A percentile compares a stretch with the other conserved stretches of the same genome.
phyloP scores from a whole-genome alignment of 2,329 filamentous ascomycete species.

The Apiospora arundinis region DNA sequence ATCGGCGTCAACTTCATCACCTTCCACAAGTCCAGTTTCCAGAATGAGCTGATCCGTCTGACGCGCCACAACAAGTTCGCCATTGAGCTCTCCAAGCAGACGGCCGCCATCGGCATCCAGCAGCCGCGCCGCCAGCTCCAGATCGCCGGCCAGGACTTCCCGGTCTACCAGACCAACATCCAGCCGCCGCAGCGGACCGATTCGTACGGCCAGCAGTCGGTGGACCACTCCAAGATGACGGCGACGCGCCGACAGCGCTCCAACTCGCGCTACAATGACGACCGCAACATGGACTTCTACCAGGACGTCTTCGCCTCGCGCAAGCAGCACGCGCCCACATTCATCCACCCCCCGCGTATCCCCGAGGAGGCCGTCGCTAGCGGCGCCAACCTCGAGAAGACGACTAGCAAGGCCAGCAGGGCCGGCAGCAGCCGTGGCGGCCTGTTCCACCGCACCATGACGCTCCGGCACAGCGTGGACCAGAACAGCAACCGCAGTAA shows the following conservation, averaged over 20 bases:
- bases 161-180: slow-evolving; percentile 60
- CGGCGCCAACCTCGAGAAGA: slow-evolving; percentile 34
- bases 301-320: slow-evolving; percentile 54
- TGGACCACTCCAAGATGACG: slow-evolving; percentile 35
- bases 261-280: slow-evolving; percentile 32
- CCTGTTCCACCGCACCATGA: slow-evolving; percentile 18
- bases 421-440: slow-evolving; percentile 6
- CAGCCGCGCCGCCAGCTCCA: slow-evolving; percentile 77
- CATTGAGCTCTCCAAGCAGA: slow-evolving; percentile 85
- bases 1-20: slow-evolving; percentile 92
- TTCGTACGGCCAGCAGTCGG: slow-evolving; percentile 24
- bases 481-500: slow-evolving; percentile 16
- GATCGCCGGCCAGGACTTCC: slow-evolving; percentile 70
- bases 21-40: slow-evolving; percentile 97
- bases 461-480: slow-evolving; percentile 3
- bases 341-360: slow-evolving; percentile 35
- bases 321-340: slow-evolving; percentile 27
- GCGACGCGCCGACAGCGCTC: slow-evolving; percentile 36
- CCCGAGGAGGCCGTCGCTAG: slow-evolving; percentile 32
- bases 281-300: slow-evolving; percentile 45
- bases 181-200: slow-evolving; percentile 40
- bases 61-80: slow-evolving; percentile 94
- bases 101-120: slow-evolving; percentile 85
- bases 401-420: slow-evolving; percentile 19
- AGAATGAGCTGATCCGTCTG: slow-evolving; percentile 90